These are phyloP conservation scores for Thuidium tamariscinum DNA, from an alignment of 225 moss, liverwort and hornwort species.

Conservation along the genomic window DNA sequence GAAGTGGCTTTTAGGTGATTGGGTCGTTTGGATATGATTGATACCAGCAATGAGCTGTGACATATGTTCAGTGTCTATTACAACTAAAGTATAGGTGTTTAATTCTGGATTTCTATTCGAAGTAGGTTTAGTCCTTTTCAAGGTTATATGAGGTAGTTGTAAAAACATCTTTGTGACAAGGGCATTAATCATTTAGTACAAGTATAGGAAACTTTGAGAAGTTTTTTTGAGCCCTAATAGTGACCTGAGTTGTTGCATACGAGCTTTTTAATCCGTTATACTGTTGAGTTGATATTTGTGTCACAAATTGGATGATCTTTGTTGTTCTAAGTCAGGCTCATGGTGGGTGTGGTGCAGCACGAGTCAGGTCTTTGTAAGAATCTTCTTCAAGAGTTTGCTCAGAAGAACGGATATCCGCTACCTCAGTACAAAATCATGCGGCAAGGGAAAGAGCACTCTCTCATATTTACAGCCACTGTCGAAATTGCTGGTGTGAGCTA, in stretches of 20 bases:
- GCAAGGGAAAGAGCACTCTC: conserved; percentile 82
- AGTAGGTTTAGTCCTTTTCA: not conserved
- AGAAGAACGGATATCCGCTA: conserved; percentile 72
- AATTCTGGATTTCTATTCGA: not conserved
- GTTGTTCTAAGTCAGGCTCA: conserved; percentile 2
- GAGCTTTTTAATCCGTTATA: not conserved
- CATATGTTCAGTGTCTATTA: not conserved
- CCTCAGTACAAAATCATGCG: conserved; percentile 82
- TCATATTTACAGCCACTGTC: conserved; percentile 69
- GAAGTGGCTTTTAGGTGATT: not conserved
- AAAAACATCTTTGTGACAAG: not conserved
- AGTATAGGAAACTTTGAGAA: not conserved
- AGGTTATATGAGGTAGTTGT: not conserved
- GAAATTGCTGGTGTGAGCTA: conserved; percentile 93
- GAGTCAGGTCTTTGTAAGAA: conserved; percentile 99
- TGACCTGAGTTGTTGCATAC: not conserved
- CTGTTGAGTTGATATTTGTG: not conserved
- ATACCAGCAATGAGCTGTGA: not conserved
- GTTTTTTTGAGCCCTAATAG: not conserved
- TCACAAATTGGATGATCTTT: not conserved
- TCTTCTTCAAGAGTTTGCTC: conserved; percentile 86
- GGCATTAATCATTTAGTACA: not conserved
- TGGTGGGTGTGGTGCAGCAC: conserved; percentile 58
- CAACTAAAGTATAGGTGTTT: not conserved
- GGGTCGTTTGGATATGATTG: not conserved